Evolutionary conservation across 306 rosid species (phyloP).

Genomic region (Cercis canadensis): DNA sequence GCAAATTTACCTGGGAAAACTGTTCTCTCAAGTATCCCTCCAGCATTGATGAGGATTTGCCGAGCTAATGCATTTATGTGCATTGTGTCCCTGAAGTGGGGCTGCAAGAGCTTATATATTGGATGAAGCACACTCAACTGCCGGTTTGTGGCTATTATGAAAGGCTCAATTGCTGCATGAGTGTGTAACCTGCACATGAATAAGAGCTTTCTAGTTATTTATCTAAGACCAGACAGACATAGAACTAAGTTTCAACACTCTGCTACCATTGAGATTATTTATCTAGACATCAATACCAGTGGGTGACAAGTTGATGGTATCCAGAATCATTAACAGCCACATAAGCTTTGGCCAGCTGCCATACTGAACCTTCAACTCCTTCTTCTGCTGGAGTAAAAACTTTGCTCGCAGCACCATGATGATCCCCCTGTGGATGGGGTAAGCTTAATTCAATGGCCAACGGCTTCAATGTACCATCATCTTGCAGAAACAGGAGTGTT

Average conservation of each 20-base stretch:
- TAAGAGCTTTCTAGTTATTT: conserved; percentile 17
- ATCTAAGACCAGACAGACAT: background rate
- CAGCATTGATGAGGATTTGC: conserved; percentile 89
- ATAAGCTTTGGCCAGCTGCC: conserved; percentile 96
- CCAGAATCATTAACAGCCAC: conserved; percentile 93
- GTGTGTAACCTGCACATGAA: conserved; percentile 74
- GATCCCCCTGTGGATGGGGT: conserved; percentile 87
- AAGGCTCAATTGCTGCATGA: conserved; percentile 96
- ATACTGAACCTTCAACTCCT: conserved; percentile 69
- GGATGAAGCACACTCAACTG: conserved; percentile 88
- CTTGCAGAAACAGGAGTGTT: conserved; percentile 78
- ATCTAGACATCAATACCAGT: conserved; percentile 64
- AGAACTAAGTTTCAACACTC: conserved; percentile 8
- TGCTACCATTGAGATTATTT: conserved; percentile 1
- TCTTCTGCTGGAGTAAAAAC: conserved; percentile 70
- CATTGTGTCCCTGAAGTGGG: conserved; percentile 92
- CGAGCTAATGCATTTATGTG: conserved; percentile 88
- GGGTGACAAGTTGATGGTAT: conserved; percentile 91
- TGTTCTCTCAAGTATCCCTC: conserved; percentile 85
- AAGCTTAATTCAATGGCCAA: conserved; percentile 89
- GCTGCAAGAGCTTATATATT: conserved; percentile 79
- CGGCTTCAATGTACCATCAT: conserved; percentile 81
- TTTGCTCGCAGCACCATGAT: conserved; percentile 73
- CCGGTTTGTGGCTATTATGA: conserved; percentile 81
- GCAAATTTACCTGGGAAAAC: conserved; percentile 85